Evolutionary conservation across 2,329 filamentous ascomycete genomes (phyloP).

Genomic region (Neocatenulostroma microsporum): DNA sequence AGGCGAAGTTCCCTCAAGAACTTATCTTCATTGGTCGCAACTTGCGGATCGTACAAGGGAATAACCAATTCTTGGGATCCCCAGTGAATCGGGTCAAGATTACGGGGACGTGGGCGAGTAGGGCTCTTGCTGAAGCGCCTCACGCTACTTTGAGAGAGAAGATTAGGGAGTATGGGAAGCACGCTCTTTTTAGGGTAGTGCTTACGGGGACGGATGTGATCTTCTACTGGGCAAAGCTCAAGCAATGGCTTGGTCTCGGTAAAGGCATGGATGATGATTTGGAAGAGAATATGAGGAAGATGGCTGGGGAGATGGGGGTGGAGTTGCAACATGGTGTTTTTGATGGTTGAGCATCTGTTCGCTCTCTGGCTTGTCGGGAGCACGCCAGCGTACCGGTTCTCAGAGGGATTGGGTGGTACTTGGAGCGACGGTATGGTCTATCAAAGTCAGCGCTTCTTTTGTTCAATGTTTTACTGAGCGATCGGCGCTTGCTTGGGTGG

Average conservation of each 20-base stretch:
- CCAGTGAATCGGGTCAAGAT: slow-evolving; percentile 91
- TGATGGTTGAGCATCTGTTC: no score
- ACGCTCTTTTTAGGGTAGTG: slow-evolving; percentile 74
- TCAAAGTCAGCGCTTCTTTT: no score
- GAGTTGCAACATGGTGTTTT: slow-evolving; percentile 85
- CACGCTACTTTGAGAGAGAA: slow-evolving; percentile 57
- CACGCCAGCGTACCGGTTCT: no score
- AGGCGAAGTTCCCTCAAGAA: slow-evolving; percentile 82
- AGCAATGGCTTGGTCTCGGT: slow-evolving; percentile 68
- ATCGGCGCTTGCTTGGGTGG: no score
- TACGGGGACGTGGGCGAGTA: slow-evolving; percentile 81
- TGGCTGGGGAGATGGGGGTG: slow-evolving; percentile 77
- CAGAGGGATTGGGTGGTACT: no score
- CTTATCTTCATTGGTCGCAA: slow-evolving; percentile 89
- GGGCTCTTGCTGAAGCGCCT: slow-evolving; percentile 68
- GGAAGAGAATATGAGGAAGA: slow-evolving; percentile 74
- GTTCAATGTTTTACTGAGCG: no score
- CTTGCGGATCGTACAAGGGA: slow-evolving; percentile 85
- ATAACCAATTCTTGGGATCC: slow-evolving; percentile 83
- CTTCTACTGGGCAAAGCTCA: slow-evolving; percentile 73
- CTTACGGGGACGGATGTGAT: slow-evolving; percentile 68
- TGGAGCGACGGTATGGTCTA: no score
- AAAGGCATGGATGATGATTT: slow-evolving; percentile 91
- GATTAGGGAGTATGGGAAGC: slow-evolving; percentile 62
- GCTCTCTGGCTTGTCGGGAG: no score